A percentile compares a stretch with the other conserved stretches of the same genome.
These are phyloP conservation scores for Takashimella koratensis DNA, from an alignment of 1,284 basidiomycete genomes.

Conservation along the genomic window DNA sequence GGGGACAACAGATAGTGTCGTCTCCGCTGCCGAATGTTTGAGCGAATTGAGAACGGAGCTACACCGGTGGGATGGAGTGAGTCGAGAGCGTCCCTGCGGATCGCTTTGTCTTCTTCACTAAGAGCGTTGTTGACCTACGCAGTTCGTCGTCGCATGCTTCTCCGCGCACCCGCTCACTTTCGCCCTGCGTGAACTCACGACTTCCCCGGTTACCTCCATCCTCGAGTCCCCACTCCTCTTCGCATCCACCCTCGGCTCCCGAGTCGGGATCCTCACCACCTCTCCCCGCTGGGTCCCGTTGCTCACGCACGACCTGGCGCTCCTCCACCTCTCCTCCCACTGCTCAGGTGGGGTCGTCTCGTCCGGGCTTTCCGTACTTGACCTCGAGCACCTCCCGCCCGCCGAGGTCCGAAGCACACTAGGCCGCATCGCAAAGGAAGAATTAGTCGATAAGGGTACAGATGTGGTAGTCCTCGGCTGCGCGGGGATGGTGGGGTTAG, in stretches of 20 bases:
- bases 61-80: slow-evolving; percentile 24
- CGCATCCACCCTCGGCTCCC: slow-evolving; percentile 32
- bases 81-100: too few species aligned
- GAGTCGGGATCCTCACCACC: slow-evolving; percentile 56
- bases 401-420: slow-evolving; percentile 49
- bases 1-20: slow-evolving; percentile 47
- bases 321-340: slow-evolving; percentile 30
- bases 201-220: slow-evolving; percentile 52
- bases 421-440: slow-evolving; percentile 27
- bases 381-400: slow-evolving; percentile 49
- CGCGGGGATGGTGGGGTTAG: slow-evolving; percentile 56
- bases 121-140: slow-evolving; percentile 7
- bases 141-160: slow-evolving; percentile 56
- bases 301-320: slow-evolving; percentile 46
- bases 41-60: slow-evolving; percentile 13
- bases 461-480: slow-evolving; percentile 54
- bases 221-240: slow-evolving; percentile 54
- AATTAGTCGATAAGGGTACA: slow-evolving; percentile 41
- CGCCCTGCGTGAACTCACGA: slow-evolving; percentile 48
- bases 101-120: slow-evolving; percentile 23
- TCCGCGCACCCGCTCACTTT: slow-evolving; percentile 54
- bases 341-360: slow-evolving; percentile 52
- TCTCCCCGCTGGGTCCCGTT: slow-evolving; percentile 53
- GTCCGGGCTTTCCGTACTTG: slow-evolving; percentile 51
- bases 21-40: slow-evolving; percentile 49